Evolutionary conservation across 306 rosid genomes (phyloP).

Genomic region (Begonia fuchsioides): DNA sequence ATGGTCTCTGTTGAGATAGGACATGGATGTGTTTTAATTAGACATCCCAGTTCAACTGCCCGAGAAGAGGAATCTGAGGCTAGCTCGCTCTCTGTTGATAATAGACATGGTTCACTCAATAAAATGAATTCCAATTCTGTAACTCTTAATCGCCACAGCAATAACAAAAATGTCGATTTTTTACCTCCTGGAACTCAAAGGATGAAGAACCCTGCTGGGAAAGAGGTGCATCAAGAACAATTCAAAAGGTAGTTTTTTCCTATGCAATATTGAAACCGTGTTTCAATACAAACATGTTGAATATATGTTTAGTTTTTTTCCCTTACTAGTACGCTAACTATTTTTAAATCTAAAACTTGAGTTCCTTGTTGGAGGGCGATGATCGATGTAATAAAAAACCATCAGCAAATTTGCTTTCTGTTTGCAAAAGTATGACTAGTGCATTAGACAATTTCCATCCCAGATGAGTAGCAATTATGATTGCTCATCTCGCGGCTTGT

Average conservation of each 20-base stretch:
- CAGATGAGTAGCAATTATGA: constrained; percentile 4
- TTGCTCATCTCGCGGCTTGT: background rate
- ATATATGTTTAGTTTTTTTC: too few species aligned
- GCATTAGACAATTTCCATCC: constrained; percentile 4
- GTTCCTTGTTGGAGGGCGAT: too few species aligned
- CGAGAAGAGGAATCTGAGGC: constrained; percentile 98
- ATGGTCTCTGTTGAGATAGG: constrained; percentile 99
- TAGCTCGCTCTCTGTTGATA: constrained; percentile 84
- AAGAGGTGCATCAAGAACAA: constrained; percentile 41
- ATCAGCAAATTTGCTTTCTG: too few species aligned
- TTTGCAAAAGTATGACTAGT: too few species aligned
- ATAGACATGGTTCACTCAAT: constrained; percentile 33
- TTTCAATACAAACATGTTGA: too few species aligned
- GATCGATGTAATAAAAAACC: too few species aligned
- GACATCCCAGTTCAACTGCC: constrained; percentile 76
- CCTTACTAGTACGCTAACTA: too few species aligned
- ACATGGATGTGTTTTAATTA: constrained; percentile 89
- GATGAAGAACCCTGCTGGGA: constrained; percentile 33
- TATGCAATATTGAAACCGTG: constrained; percentile 1
- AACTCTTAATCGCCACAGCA: constrained; percentile 19
- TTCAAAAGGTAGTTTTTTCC: constrained; percentile 46
- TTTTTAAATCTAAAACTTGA: too few species aligned
- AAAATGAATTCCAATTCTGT: constrained; percentile 55
- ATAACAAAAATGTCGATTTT: constrained; percentile 22
- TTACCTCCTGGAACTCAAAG: constrained; percentile 29